Percentiles rank a stretch among this genome's conserved stretches.
Conservation (phyloP, 352 stramenopile genomes). For the Phytophthora nicotianae region DNA sequence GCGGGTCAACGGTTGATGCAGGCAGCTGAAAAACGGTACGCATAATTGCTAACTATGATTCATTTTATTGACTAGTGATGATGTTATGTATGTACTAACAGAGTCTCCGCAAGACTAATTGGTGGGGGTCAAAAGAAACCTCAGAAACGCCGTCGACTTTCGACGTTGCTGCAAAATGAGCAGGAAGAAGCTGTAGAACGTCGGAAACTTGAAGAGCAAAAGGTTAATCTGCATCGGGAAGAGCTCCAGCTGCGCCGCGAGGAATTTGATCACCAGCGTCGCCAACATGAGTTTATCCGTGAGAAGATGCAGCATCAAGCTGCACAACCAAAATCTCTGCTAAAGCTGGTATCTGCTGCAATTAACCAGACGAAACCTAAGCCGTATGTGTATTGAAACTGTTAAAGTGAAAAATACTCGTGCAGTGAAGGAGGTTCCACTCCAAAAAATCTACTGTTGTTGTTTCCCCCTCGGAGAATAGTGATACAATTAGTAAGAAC, state of each 20-base stretch:
- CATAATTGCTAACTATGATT: neutral
- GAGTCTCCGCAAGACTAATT: neutral
- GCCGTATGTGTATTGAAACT: no score
- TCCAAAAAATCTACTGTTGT: conserved; percentile 7
- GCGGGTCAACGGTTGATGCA: neutral
- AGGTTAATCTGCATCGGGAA: neutral
- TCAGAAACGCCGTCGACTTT: neutral
- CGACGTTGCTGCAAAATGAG: neutral
- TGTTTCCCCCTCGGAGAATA: neutral
- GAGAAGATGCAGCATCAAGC: conserved; percentile 12
- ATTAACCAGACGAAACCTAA: neutral
- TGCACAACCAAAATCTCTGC: neutral
- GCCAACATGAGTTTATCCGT: neutral
- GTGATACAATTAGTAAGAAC: conserved; percentile 4
- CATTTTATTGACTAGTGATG: neutral
- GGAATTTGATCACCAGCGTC: conserved; percentile 1
- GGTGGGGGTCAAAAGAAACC: neutral
- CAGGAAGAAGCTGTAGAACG: neutral
- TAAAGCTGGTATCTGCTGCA: neutral
- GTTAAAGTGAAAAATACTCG: neutral
- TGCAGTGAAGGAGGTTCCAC: neutral
- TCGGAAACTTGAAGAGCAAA: neutral
- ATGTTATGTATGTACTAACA: neutral
- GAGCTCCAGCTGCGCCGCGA: conserved; percentile 1
- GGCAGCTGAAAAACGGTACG: neutral